Evolutionary conservation across 768 basidiomycete species (phyloP).

Genomic region (Russula olivacea): DNA sequence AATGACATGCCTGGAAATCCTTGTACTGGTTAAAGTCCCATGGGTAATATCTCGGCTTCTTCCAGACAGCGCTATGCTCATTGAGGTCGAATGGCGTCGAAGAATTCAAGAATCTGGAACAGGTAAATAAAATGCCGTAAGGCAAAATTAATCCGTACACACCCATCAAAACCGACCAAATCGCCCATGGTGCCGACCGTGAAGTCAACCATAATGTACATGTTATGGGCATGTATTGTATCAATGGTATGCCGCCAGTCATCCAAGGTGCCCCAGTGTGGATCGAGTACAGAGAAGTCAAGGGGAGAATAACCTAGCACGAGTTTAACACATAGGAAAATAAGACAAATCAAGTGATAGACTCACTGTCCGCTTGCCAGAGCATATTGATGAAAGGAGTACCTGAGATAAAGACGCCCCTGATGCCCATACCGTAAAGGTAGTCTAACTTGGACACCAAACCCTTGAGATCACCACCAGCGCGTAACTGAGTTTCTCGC

Average conservation of each 20-base stretch:
- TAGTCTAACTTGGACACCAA: slow-evolving; percentile 74
- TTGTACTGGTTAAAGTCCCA: slow-evolving; percentile 84
- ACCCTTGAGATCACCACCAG: slow-evolving; percentile 84
- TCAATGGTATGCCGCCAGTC: slow-evolving; percentile 78
- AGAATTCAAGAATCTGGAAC: slow-evolving; percentile 60
- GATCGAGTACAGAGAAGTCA: slow-evolving; percentile 85
- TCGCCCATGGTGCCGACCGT: slow-evolving; percentile 92
- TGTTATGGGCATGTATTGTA: slow-evolving; percentile 68
- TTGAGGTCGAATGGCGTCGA: slow-evolving; percentile 74
- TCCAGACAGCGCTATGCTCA: slow-evolving; percentile 73
- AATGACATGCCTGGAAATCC: slow-evolving; percentile 60
- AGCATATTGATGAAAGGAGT: slow-evolving; percentile 92
- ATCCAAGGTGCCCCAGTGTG: slow-evolving; percentile 81
- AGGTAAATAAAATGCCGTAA: slow-evolving; percentile 9
- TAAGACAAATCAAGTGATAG: neutral
- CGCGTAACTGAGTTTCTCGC: slow-evolving; percentile 83
- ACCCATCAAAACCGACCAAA: slow-evolving; percentile 82
- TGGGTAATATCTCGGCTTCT: slow-evolving; percentile 65
- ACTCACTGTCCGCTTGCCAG: slow-evolving; percentile 95
- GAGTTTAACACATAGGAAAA: slow-evolving; percentile 13
- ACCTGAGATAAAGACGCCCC: slow-evolving; percentile 84
- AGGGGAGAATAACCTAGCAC: slow-evolving; percentile 82
- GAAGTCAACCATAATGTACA: slow-evolving; percentile 93
- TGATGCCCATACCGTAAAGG: slow-evolving; percentile 81
- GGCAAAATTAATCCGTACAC: slow-evolving; percentile 28